Evolutionary conservation across 148 eudicot species (phyloP).

Genomic region (Rhododendron molle): DNA sequence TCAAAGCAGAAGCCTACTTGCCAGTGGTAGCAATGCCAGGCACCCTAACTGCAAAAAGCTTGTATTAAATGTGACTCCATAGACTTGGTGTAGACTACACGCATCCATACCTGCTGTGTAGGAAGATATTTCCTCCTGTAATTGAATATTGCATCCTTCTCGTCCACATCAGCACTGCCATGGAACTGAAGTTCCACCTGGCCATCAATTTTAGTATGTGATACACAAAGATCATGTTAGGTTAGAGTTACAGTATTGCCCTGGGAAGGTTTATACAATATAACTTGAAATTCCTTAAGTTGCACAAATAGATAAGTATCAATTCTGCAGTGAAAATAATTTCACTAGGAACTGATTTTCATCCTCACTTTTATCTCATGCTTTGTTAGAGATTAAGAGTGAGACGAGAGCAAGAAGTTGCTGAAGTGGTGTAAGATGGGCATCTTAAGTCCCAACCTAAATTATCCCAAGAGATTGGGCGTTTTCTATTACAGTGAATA

Average conservation of each 20-base stretch:
- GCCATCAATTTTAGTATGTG: background rate
- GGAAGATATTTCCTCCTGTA: slow-evolving; percentile 89
- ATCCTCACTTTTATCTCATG: background rate
- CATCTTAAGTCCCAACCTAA: background rate
- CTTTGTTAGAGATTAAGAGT: background rate
- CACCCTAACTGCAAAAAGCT: background rate
- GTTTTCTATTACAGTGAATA: background rate
- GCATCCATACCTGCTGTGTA: slow-evolving; percentile 67
- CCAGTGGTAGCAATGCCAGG: background rate
- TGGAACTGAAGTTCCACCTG: slow-evolving; percentile 82
- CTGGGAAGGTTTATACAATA: background rate
- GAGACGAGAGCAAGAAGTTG: background rate
- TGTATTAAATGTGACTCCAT: background rate
- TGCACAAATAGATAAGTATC: background rate
- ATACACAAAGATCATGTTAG: background rate
- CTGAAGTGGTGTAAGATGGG: background rate
- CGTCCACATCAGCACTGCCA: slow-evolving; percentile 37
- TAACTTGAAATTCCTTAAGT: background rate
- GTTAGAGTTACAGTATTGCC: background rate
- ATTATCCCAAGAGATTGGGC: background rate
- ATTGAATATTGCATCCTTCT: slow-evolving; percentile 84
- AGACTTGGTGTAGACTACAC: background rate
- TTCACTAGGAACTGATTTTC: background rate
- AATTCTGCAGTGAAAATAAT: background rate
- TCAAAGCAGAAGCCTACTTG: background rate